Evolutionary conservation across 2,329 filamentous ascomycete species (phyloP).

Genomic region (Ophiobolus disseminans): DNA sequence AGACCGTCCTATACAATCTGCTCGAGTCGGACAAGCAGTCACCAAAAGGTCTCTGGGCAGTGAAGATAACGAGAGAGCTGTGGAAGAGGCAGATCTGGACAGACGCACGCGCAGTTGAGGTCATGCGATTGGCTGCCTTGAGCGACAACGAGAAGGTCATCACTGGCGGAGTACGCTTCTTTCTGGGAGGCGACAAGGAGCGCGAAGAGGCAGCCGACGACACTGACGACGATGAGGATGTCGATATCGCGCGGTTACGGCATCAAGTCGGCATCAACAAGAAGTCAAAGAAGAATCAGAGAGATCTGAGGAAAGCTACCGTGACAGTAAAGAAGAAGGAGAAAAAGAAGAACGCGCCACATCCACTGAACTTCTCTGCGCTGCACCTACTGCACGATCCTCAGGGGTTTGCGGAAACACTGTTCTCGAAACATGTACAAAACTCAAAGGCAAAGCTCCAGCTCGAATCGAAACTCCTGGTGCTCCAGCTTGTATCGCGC

Average conservation of each 20-base stretch:
- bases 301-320: slow-evolving; percentile 79
- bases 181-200: slow-evolving; percentile 94
- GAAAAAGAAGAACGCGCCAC: slow-evolving; percentile 85
- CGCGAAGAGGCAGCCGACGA: slow-evolving; percentile 86
- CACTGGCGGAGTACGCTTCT: slow-evolving; percentile 86
- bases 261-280: slow-evolving; percentile 94
- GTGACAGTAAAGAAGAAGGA: slow-evolving; percentile 81
- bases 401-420: slow-evolving; percentile 86
- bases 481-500: slow-evolving; percentile 87
- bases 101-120: slow-evolving; percentile 91
- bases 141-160: slow-evolving; percentile 94
- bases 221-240: slow-evolving; percentile 73
- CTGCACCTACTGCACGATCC: slow-evolving; percentile 90
- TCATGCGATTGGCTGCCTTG: slow-evolving; percentile 93
- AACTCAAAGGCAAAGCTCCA: slow-evolving; percentile 84
- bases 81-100: slow-evolving; percentile 98
- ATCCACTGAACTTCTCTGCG: slow-evolving; percentile 93
- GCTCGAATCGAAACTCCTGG: slow-evolving; percentile 86
- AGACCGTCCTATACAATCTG: slow-evolving; percentile 91
- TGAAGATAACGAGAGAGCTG: slow-evolving; percentile 91
- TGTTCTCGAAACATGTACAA: slow-evolving; percentile 91
- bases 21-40: slow-evolving; percentile 85
- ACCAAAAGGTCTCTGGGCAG: slow-evolving; percentile 89
- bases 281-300: slow-evolving; percentile 88
- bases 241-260: slow-evolving; percentile 80